Conservation (phyloP, 164 flowering plant species). For the Annona cherimola region DNA sequence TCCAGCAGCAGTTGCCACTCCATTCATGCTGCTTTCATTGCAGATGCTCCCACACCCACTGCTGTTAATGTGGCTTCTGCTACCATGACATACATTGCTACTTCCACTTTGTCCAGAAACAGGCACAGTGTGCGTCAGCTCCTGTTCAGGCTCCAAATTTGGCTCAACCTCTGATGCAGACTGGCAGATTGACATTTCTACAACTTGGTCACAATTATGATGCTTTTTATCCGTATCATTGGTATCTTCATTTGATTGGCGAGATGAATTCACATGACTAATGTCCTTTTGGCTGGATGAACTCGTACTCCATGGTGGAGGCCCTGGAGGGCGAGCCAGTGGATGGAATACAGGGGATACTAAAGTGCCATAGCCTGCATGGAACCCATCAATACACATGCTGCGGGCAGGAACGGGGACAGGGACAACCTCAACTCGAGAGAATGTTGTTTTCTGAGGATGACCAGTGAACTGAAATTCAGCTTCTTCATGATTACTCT, state of each 20-base stretch:
- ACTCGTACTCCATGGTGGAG: constrained; percentile 33
- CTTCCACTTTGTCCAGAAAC: constrained; percentile 50
- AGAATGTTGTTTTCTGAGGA: constrained; percentile 14
- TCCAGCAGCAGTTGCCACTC: constrained; percentile 24
- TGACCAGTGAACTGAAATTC: constrained; percentile 21
- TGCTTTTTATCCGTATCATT: constrained; percentile 16
- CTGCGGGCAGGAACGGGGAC: constrained; percentile 38
- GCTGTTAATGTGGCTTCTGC: constrained; percentile 32
- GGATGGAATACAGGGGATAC: constrained; percentile 38
- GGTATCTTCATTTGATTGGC: constrained; percentile 28
- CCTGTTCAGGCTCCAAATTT: constrained; percentile 33
- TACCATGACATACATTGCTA: constrained; percentile 53
- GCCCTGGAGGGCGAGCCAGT: constrained; percentile 18
- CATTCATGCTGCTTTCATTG: constrained; percentile 42
- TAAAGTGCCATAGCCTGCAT: constrained; percentile 34
- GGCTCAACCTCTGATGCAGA: constrained; percentile 19
- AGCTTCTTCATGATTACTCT: constrained; percentile 17
- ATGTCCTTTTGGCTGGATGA: constrained; percentile 30
- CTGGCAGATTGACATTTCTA: constrained; percentile 20
- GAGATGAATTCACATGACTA: constrained; percentile 18
- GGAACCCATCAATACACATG: constrained; percentile 27
- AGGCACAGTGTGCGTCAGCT: constrained; percentile 33
- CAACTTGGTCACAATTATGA: constrained; percentile 20
- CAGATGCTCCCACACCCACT: constrained; percentile 40
- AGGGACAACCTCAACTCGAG: constrained; percentile 33